Percentiles rank a stretch among this genome's conserved stretches.
These are phyloP conservation scores for Nidula niveotomentosa DNA, from an alignment of 1,284 basidiomycete species.

Conservation along the genomic window DNA sequence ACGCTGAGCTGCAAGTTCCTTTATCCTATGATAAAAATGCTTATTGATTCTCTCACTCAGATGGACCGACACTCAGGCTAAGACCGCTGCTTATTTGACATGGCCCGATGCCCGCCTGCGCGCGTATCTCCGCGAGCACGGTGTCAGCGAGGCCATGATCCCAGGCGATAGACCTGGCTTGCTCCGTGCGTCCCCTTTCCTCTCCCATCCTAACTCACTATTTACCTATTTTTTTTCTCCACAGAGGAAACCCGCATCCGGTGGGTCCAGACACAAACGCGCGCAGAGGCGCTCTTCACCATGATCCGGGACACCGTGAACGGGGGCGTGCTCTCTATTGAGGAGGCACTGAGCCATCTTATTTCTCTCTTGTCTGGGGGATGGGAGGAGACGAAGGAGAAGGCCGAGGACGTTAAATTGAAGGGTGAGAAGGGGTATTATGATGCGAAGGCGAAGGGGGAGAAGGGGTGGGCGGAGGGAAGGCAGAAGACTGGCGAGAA, in stretches of 20 bases:
- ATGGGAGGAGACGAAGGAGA: conserved; percentile 28
- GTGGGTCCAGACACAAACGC: conserved; percentile 64
- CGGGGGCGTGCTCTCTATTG: conserved; percentile 62
- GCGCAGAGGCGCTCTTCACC: conserved; percentile 55
- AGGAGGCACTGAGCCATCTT: conserved; percentile 59
- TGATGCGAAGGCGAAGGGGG: conserved; percentile 17
- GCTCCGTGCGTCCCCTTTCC: conserved; percentile 32
- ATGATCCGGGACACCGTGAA: conserved; percentile 63
- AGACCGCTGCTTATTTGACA: conserved; percentile 66
- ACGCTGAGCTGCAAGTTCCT: conserved; percentile 19
- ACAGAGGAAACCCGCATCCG: conserved; percentile 71
- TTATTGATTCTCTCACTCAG: conserved; percentile 17
- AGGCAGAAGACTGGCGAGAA: conserved; percentile 22
- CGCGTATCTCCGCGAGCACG: conserved; percentile 76
- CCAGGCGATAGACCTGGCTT: conserved; percentile 68
- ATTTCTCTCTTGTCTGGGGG: conserved; percentile 43
- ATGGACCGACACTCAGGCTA: conserved; percentile 39
- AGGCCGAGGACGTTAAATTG: conserved; percentile 16
- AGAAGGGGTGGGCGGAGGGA: conserved; percentile 8
- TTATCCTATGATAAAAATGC: not conserved
- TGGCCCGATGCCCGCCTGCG: conserved; percentile 91
- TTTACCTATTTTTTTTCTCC: too few species aligned
- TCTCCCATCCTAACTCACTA: too few species aligned
- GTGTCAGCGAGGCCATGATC: conserved; percentile 65
- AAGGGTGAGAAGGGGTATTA: conserved; percentile 19